Conservation (phyloP, 148 eudicot species). For the Camellia sinensis region DNA sequence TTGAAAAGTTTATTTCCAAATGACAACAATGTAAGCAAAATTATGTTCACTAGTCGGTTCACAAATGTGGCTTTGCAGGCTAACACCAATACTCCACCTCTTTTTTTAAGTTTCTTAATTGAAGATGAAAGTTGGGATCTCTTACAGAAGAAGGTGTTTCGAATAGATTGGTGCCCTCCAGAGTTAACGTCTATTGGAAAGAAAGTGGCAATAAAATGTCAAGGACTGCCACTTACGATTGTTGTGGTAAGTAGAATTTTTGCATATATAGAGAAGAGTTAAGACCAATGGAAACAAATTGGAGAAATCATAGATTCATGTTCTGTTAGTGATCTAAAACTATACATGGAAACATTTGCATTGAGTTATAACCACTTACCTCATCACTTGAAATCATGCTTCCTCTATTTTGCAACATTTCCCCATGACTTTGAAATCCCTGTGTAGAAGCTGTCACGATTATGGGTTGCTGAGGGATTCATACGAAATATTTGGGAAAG, state of each 20-base stretch:
- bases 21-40: slow-evolving; percentile 7
- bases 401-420: slow-evolving; percentile 36
- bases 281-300: slow-evolving; percentile 18
- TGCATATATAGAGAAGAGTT: background rate
- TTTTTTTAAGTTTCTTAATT: slow-evolving; percentile 12
- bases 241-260: slow-evolving; percentile 32
- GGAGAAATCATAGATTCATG: slow-evolving; percentile 15
- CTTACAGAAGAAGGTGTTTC: slow-evolving; percentile 22
- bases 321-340: background rate
- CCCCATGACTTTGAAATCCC: slow-evolving; percentile 23
- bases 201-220: slow-evolving; percentile 23
- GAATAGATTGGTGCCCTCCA: slow-evolving; percentile 5
- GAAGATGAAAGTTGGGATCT: slow-evolving; percentile 30
- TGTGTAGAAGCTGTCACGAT: slow-evolving; percentile 16
- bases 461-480: slow-evolving; percentile 48
- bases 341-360: slow-evolving; percentile 4
- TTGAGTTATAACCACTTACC: slow-evolving; percentile 19
- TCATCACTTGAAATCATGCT: slow-evolving; percentile 28
- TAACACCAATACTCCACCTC: background rate
- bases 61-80: slow-evolving; percentile 17
- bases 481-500: background rate
- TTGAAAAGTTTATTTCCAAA: slow-evolving; percentile 18
- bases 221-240: slow-evolving; percentile 36
- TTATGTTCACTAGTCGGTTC: slow-evolving; percentile 25
- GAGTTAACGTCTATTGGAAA: slow-evolving; percentile 6